Base-by-base conservation (phyloP, 345 rosid species). In the Arabis hirsuta region DNA sequence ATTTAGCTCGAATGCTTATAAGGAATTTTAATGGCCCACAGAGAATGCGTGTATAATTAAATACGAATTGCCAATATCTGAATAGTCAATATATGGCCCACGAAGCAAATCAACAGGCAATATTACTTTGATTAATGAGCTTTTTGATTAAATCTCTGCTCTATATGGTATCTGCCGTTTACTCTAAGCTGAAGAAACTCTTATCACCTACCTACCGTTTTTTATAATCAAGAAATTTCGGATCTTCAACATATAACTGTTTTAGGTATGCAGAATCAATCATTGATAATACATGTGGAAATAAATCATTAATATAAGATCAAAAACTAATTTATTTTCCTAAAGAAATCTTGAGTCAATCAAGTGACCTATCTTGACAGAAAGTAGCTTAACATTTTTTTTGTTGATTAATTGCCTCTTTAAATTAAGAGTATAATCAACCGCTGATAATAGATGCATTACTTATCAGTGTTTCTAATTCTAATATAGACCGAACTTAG, bases 1-100 rank as follows among this genome's bases (percentile, higher is more conserved):
- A 41, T 9, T 47, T 50, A 50, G 39, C 61, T 74, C 43, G 29
- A 74, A 67, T 67, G 69, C 13, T 34, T 42, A 24, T 67, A 67
- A 58, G 55, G 56, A 52, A 52, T 51, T 54, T 58, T n/a, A 67
- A 52, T 67, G 78, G 62, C 68, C 78, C 78, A 74, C 78, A 74
- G 20, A 67, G 39, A 58, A 32, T 66, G 67, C 72, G 31, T 74
- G 67, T 66, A 22, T 50, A 58, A 42, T 74, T 74, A 10, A 74
- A 52, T 74, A 74, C 56, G 36, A 59, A 32, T 31, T 31, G 24
- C 48, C 65, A 58, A 57, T 58, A 58, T 66, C 67, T 74, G 73
- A 57, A 55, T 56, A 65, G 53, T 73, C 56, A 50, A 19, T 52
- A 24, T 57, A 65, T 74, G 73, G 67, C 78, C 78, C 78, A 74